Evolutionary conservation across 2,329 filamentous ascomycete genomes (phyloP).

Genomic region (Akanthomyces uredinophilus): DNA sequence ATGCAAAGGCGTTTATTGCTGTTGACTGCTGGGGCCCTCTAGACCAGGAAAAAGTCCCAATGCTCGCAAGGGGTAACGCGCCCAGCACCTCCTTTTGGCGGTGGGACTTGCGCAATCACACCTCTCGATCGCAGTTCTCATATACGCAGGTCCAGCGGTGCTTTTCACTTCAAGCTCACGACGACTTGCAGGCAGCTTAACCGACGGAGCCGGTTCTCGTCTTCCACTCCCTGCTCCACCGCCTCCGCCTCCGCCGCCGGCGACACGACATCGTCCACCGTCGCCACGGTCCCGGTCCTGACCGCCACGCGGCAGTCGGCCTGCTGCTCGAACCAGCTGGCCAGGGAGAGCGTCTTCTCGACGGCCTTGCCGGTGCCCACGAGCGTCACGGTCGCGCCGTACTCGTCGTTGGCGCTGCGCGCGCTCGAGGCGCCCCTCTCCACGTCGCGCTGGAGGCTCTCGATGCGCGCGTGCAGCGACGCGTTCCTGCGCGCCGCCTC

Average conservation of each 20-base stretch:
- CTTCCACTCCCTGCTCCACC: conserved; percentile 29
- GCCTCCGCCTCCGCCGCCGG: conserved; percentile 13
- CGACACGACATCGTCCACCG: conserved; percentile 58
- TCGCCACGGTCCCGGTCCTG: conserved; percentile 57
- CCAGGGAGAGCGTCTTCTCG: conserved; percentile 56
- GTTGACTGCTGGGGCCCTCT: neutral
- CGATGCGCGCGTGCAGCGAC: conserved; percentile 42
- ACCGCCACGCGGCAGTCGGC: conserved; percentile 54
- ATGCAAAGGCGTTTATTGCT: neutral
- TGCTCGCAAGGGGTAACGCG: neutral
- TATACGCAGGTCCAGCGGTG: neutral
- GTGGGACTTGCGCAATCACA: neutral
- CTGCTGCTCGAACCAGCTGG: conserved; percentile 59
- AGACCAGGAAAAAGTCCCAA: no score
- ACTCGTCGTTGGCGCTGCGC: conserved; percentile 19
- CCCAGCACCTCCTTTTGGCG: neutral
- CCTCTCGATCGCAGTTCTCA: neutral
- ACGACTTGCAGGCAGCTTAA: conserved; percentile 48
- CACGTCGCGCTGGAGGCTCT: conserved; percentile 33
- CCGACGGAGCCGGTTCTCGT: conserved; percentile 40
- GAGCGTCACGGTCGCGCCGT: conserved; percentile 44
- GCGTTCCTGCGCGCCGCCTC: conserved; percentile 44
- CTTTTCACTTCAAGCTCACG: conserved; percentile 39
- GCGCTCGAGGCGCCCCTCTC: neutral
- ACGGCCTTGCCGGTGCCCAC: conserved; percentile 65